Conservation (phyloP, 2,329 filamentous ascomycete species). For the Zarea fungicola region DNA sequence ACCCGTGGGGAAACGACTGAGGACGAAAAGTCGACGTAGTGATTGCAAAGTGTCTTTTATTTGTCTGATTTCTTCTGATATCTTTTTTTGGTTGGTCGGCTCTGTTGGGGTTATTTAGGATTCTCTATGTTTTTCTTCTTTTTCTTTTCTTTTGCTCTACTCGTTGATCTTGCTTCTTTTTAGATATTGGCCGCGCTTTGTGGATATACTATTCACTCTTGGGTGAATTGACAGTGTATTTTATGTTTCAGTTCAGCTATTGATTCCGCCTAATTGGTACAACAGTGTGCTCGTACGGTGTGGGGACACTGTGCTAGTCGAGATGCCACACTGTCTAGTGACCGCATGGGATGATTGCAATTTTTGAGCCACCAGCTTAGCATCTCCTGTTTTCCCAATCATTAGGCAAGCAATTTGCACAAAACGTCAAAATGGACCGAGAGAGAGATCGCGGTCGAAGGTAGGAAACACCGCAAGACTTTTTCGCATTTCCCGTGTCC, state of each 20-base stretch:
- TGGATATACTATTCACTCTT: not conserved
- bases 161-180: too few species aligned
- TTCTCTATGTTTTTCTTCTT: not conserved
- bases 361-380: not conserved
- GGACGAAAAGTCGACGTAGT: slow-evolving; percentile 36
- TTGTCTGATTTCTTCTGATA: not conserved
- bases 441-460: slow-evolving; percentile 17
- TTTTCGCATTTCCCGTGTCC: not conserved
- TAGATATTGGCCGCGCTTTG: not conserved
- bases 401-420: not conserved
- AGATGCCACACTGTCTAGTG: not conserved
- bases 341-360: not conserved
- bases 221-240: not conserved
- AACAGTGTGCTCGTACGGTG: not conserved
- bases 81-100: too few species aligned
- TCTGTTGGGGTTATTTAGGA: too few species aligned
- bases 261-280: too few species aligned
- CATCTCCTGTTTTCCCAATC: not conserved
- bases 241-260: too few species aligned
- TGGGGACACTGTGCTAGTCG: not conserved
- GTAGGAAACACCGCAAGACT: too few species aligned
- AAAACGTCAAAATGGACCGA: slow-evolving; percentile 9
- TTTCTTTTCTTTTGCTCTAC: not conserved
- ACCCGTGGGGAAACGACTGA: slow-evolving; percentile 43
- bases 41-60: not conserved